Evolutionary conservation across 192 early-diverging fungal species (phyloP), one percentile per base, ranked within the genome.

Genomic region (Obelidium mucronatum): DNA sequence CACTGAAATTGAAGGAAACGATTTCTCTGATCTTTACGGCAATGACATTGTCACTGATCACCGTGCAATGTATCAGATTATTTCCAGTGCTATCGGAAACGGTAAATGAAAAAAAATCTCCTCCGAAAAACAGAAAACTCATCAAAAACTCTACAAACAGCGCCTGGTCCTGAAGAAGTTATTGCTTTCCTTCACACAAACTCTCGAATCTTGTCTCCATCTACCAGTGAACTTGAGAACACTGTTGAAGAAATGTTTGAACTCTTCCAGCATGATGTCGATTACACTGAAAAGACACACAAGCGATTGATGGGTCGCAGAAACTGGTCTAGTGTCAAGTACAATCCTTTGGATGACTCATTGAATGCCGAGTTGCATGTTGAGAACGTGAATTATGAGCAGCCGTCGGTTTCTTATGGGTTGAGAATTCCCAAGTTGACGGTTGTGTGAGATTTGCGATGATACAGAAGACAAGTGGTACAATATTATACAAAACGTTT

Each of bases 51-150:
- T 17, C 2, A 87, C 56, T 82, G 94, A 95, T 68, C 88, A 83
- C 59, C 84, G 89, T 28, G 84, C 88, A 59, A 95, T 95, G 94
- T 84, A 87, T 40, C 93, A 95, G 82, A 85, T 95, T 31, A 83
- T 94, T 30, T 93, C 94, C 11, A 90, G 88, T 52, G 94, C 93
- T 36, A 95, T 95, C 77, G 89, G 91, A 78, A 94, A 93, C 81
- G 89, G 67, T 81, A 74, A 39, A 48, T 63, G 42, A 15, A 17
- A 54, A 67, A 66, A 52, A 28, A 1, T 52, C 24, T 39, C 2
- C 11, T 26, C 44, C 34, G n/a, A 17, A n/a, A n/a, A n/a, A n/a
- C n/a, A n/a, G n/a, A n/a, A n/a, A 30, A 37, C 0, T 59, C 22
- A 24, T 63, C 15, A 19, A n/a, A 17, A 73, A 11, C 30, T 61